These are phyloP conservation scores for Grosmannia serpens DNA, from an alignment of 2,329 filamentous ascomycete species.

Conservation along the genomic window DNA sequence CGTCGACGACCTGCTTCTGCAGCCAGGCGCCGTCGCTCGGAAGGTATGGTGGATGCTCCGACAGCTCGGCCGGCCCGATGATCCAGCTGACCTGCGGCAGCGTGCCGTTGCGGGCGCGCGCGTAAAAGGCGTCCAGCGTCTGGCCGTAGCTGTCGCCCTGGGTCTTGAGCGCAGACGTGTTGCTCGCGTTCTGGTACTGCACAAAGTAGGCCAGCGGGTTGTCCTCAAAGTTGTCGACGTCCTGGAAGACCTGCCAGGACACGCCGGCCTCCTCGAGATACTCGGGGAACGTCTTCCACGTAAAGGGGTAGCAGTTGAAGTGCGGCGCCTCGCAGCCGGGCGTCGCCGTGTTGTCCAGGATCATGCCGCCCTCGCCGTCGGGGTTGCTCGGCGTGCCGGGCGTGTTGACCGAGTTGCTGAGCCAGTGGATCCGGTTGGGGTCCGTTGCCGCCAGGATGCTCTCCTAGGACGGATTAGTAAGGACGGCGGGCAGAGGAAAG, in stretches of 20 bases:
- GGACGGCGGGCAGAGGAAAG: not conserved
- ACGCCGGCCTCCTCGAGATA: constrained; percentile 28
- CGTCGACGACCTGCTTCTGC: constrained; percentile 38
- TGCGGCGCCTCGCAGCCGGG: constrained; percentile 27
- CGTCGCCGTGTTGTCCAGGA: constrained; percentile 34
- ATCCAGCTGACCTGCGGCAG: constrained; percentile 35
- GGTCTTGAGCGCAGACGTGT: constrained; percentile 22
- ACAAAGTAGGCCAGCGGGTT: constrained; percentile 35
- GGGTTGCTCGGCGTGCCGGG: constrained; percentile 31
- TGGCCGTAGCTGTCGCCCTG: constrained; percentile 25
- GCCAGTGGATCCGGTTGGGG: constrained; percentile 39
- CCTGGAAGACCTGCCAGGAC: constrained; percentile 34
- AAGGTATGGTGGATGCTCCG: constrained; percentile 40
- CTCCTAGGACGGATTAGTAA: constrained; percentile 20
- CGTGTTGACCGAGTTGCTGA: constrained; percentile 38
- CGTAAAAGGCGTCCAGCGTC: constrained; percentile 17
- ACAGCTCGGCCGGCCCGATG: constrained; percentile 35
- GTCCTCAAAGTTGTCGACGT: constrained; percentile 33
- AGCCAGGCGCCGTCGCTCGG: constrained; percentile 44
- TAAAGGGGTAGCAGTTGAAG: constrained; percentile 33
- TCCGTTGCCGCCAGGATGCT: constrained; percentile 38
- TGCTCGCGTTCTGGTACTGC: constrained; percentile 29
- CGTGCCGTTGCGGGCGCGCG: constrained; percentile 30
- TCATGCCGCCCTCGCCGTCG: constrained; percentile 28
- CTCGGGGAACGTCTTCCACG: constrained; percentile 33